Evolutionary conservation across 257 asterid genomes (phyloP).

Genomic region (Agastache rugosa): DNA sequence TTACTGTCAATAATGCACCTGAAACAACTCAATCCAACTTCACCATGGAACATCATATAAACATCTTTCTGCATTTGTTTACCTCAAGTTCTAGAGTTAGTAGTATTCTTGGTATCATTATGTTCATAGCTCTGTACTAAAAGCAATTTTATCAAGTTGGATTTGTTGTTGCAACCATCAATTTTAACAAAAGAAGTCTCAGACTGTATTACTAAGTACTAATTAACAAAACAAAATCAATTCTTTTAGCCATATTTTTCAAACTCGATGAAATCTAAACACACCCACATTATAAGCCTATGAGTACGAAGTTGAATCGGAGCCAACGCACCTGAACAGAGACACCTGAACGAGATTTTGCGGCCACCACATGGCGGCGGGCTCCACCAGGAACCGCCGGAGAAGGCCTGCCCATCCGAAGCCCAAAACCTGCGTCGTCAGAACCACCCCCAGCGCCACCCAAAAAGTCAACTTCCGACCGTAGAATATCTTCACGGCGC

Average conservation of each 20-base stretch:
- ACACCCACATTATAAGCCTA: not conserved
- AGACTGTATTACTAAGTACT: not conserved
- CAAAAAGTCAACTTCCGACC: conserved; percentile 66
- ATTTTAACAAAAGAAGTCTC: not conserved
- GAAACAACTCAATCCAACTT: not conserved
- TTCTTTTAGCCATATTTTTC: not conserved
- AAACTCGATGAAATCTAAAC: not conserved
- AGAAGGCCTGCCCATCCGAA: conserved; percentile 95
- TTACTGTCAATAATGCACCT: not conserved
- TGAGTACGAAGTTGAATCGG: not conserved
- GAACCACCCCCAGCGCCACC: conserved; percentile 77
- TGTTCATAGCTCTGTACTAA: too few species aligned
- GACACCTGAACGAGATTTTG: conserved; percentile 95
- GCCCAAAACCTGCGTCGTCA: conserved; percentile 81
- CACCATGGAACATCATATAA: not conserved
- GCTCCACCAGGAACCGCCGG: conserved; percentile 86
- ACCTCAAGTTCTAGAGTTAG: not conserved
- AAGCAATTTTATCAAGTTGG: conserved; percentile 8
- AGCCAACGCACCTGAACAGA: conserved; percentile 65
- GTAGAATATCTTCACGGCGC: conserved; percentile 81
- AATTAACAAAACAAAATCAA: not conserved
- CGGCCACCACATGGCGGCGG: conserved; percentile 99
- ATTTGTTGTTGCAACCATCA: not conserved
- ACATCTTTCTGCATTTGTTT: not conserved
- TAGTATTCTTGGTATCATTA: too few species aligned